Evolutionary conservation across 2,329 filamentous ascomycete genomes (phyloP).

Genomic region (Lachnellula willkommii): DNA sequence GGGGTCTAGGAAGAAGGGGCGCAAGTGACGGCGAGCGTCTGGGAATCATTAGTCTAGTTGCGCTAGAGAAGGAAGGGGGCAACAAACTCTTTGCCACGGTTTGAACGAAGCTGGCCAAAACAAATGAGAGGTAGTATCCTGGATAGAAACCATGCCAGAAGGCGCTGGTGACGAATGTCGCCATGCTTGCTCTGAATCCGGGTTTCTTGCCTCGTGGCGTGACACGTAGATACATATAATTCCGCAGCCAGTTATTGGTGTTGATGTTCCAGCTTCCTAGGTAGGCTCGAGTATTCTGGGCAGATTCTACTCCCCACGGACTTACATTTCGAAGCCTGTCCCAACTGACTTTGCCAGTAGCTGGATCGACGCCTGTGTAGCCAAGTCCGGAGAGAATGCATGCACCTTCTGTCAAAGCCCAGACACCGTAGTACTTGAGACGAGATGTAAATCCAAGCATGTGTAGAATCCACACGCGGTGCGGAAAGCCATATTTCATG

Average conservation of each 20-base stretch:
- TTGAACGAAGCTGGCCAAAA: slow-evolving; percentile 86
- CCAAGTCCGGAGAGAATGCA: slow-evolving; percentile 92
- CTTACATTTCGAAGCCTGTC: slow-evolving; percentile 86
- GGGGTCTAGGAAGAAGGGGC: slow-evolving; percentile 86
- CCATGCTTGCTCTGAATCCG: slow-evolving; percentile 88
- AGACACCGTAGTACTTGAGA: slow-evolving; percentile 95
- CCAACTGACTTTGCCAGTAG: slow-evolving; percentile 82
- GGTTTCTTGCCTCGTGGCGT: slow-evolving; percentile 95
- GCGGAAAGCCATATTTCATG: slow-evolving; percentile 61
- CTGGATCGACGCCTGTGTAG: slow-evolving; percentile 85
- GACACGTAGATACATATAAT: slow-evolving; percentile 92
- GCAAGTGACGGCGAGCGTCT: slow-evolving; percentile 86
- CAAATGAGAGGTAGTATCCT: slow-evolving; percentile 88
- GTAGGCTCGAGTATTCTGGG: slow-evolving; percentile 90
- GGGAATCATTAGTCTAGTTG: slow-evolving; percentile 12
- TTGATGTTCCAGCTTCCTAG: slow-evolving; percentile 97
- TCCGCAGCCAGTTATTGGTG: slow-evolving; percentile 92
- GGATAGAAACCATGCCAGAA: slow-evolving; percentile 99
- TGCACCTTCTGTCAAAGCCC: slow-evolving; percentile 86
- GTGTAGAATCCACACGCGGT: slow-evolving; percentile 73
- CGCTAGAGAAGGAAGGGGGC: not conserved
- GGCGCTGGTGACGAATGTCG: slow-evolving; percentile 89
- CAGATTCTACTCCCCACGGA: slow-evolving; percentile 77
- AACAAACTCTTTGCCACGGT: slow-evolving; percentile 86
- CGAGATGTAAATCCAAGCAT: slow-evolving; percentile 77